Percentiles rank a stretch among this genome's conserved stretches.
These are phyloP conservation scores for Solanum arcanum DNA, from an alignment of 257 asterid species.

Conservation along the genomic window DNA sequence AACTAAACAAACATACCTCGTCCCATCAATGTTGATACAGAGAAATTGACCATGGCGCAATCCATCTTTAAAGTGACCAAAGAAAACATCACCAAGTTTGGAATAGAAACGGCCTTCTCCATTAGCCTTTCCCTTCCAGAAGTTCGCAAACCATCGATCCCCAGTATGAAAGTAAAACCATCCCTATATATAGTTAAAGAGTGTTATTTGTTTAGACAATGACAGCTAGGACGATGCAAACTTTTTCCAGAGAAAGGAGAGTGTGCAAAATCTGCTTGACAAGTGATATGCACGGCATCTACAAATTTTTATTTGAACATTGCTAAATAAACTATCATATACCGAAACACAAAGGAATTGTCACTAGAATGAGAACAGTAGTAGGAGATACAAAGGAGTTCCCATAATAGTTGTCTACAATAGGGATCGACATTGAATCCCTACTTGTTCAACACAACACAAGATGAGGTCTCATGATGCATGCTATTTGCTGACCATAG, in stretches of 20 bases:
- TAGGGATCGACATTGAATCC: not conserved
- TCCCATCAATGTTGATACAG: slow-evolving; percentile 66
- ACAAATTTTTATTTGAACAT: not conserved
- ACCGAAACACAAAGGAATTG: not conserved
- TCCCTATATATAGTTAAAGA: slow-evolving; percentile 36
- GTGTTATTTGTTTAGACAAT: not conserved
- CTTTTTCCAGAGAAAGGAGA: not conserved
- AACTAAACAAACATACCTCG: slow-evolving; percentile 37
- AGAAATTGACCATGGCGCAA: slow-evolving; percentile 91
- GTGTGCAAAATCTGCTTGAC: not conserved
- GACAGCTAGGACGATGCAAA: not conserved
- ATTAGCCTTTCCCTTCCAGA: slow-evolving; percentile 94
- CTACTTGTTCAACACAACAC: not conserved
- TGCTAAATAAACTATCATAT: not conserved
- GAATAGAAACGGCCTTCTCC: slow-evolving; percentile 97
- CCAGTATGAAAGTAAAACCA: slow-evolving; percentile 93
- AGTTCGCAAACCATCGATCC: slow-evolving; percentile 88
- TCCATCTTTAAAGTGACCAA: slow-evolving; percentile 96
- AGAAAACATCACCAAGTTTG: slow-evolving; percentile 64
- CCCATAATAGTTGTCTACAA: not conserved
- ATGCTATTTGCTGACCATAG: not conserved
- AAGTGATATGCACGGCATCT: not conserved
- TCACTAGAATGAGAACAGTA: not conserved
- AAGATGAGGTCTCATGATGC: not conserved
- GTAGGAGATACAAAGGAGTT: not conserved